Percentiles rank a stretch among this genome's conserved stretches.
phyloP scores from a whole-genome alignment of 257 asterid genomes.

The Gentiana straminea region DNA sequence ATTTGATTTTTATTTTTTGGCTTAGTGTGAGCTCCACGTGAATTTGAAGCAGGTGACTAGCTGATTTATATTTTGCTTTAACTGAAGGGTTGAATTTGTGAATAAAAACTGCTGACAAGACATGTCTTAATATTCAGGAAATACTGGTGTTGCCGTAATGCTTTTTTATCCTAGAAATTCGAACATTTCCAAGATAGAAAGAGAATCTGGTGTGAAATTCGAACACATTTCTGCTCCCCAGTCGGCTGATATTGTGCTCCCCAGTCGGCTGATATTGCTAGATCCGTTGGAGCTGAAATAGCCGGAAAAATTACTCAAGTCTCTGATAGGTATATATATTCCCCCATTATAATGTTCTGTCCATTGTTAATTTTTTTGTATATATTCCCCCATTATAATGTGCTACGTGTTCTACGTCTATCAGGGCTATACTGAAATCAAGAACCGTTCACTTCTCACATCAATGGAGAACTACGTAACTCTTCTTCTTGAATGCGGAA shows the following conservation, averaged over 20 bases:
- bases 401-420: slow-evolving; percentile 7
- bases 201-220: slow-evolving; percentile 91
- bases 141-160: slow-evolving; percentile 88
- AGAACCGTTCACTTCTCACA: slow-evolving; percentile 74
- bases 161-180: slow-evolving; percentile 91
- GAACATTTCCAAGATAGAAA: slow-evolving; percentile 73
- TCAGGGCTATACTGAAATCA: slow-evolving; percentile 89
- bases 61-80: slow-evolving; percentile 9
- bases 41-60: slow-evolving; percentile 81
- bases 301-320: slow-evolving; percentile 54
- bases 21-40: slow-evolving; percentile 92
- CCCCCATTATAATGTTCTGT: not conserved
- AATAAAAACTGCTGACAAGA: slow-evolving; percentile 6
- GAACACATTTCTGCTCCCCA: slow-evolving; percentile 59
- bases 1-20: not conserved
- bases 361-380: too few relatives aligned
- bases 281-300: slow-evolving; percentile 79
- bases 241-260: slow-evolving; percentile 17
- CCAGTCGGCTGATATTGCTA: slow-evolving; percentile 93
- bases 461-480: slow-evolving; percentile 89
- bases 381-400: too few relatives aligned
- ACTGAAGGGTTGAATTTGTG: slow-evolving; percentile 3
- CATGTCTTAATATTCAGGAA: slow-evolving; percentile 36
- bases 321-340: slow-evolving; percentile 51
- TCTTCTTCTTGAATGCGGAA: slow-evolving; percentile 61